Base-by-base conservation (phyloP, 2,329 filamentous ascomycete genomes). In the Trichoderma oligosporum region DNA sequence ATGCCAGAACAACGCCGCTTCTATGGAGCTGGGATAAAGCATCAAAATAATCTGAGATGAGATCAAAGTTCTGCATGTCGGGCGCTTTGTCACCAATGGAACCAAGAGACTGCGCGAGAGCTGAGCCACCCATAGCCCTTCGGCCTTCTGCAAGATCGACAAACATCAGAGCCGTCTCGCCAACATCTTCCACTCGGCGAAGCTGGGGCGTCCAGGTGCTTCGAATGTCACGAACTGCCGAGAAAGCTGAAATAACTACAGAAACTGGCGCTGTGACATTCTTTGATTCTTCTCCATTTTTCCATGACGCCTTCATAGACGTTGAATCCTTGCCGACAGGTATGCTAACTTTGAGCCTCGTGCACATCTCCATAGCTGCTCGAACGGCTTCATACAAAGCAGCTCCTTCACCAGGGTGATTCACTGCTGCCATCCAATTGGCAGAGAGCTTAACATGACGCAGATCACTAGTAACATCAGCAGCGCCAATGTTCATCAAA, bases 381-480 rank as follows among this genome's bases (percentile, higher is more conserved):
- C 96, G 83, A 2, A 97, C 94, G 27, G 92, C 94, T 72, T 97
- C 91, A 67, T 96, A 97, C 29, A 97, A 80, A 14, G 87, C 91
- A 36, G 93, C 92, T 38, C 91, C 92, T 73, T 99, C 94, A 45
- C 94, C 94, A 20, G 89, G 87, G 70, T 97, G 91, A 68, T 86
- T 91, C 60, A 92, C 89, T n/a, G 93, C 93, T 3, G 91, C 92
- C 94, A 97, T 97, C 93, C 93, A 99, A 76, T 99, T 97, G 48
- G 93, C 93, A 3, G 92, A 97, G 8, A 97, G 82, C 70, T 93
- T 88, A 61, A 97, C 86, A 41, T 89, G 85, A 59, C 82, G 82
- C 51, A 97, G 77, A 55, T 89, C 85, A 44, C 87, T 88, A 56
- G 86, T 81, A 59, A 83, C 77, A 59, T 83, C 79, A 27, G 81